Evolutionary conservation across 495 filamentous ascomycete species (phyloP), one percentile per base, ranked within the genome.

Genomic region (Penicillium odoratum): DNA sequence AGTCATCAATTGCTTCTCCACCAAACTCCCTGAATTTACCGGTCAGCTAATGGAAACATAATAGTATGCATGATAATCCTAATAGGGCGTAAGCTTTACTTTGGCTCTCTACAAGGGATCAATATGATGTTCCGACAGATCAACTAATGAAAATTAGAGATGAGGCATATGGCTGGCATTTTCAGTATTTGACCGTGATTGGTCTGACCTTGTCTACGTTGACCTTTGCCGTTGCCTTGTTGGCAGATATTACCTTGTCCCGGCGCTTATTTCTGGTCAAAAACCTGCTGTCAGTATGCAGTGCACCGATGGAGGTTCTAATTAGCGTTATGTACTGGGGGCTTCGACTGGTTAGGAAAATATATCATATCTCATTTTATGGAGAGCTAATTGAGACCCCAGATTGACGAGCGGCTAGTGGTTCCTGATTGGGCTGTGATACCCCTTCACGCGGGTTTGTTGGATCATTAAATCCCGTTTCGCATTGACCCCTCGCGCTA

Each of bases 251-350:
- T 8, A 88, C 85, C 9, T 68, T 86, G 36, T 89, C 82, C 7
- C 76, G 72, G 0, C 72, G 69, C 28, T 75, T 95, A 42, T 95
- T 96, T 70, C 56, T 78, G 34, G 51, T 83, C 53, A 96, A 96
- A 71, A 95, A 96, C 68, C 69, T 79, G 4, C 71, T 95, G 40
- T 84, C 86, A 3, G 78, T 91, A 29, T 85, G 85, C 67, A 86
- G 85, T 52, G 83, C 91, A 5, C 93, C 92, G 3, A 72, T 96
- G 58, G 90, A 91, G 63, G 83, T 93, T 26, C 70, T 96, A 31
- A 90, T 97, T 64, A 90, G 82, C 66, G 72, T 92, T n/a, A 78
- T 97, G 0, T 96, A 96, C 69, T 95, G 92, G 90, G 79, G 85
- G 36, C 76, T 97, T 21, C 81, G 84, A 18, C 10, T 69, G 51